Conservation (phyloP, 2,329 filamentous ascomycete species). For the Fonsecaea monophora region DNA sequence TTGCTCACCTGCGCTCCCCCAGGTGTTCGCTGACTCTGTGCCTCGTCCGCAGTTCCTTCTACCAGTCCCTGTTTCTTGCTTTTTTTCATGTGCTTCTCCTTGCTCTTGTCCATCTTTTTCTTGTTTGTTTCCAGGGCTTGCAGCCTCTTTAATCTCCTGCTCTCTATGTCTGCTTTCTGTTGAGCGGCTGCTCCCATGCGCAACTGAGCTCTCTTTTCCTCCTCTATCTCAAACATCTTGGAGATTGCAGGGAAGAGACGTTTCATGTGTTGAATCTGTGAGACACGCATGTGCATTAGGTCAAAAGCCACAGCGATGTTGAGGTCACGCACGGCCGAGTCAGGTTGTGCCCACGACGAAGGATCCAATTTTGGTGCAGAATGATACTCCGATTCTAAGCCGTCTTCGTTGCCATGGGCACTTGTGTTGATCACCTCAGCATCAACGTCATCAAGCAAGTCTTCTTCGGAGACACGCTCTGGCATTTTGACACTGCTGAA, state of each 20-base stretch:
- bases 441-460: constrained; percentile 42
- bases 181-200: constrained; percentile 23
- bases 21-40: background rate
- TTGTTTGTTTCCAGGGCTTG: constrained; percentile 22
- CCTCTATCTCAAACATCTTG: constrained; percentile 55
- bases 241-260: constrained; percentile 64
- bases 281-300: constrained; percentile 67
- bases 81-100: constrained; percentile 36
- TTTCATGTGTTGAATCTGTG: constrained; percentile 64
- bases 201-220: constrained; percentile 39
- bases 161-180: constrained; percentile 17
- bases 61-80: constrained; percentile 12
- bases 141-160: constrained; percentile 11
- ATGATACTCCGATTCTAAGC: constrained; percentile 5
- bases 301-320: constrained; percentile 68
- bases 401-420: constrained; percentile 18
- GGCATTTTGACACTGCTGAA: constrained; percentile 45
- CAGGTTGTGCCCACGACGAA: constrained; percentile 22
- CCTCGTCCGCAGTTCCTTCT: background rate
- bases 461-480: constrained; percentile 31
- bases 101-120: constrained; percentile 27
- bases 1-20: background rate
- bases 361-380: constrained; percentile 6
- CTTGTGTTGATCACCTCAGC: constrained; percentile 20
- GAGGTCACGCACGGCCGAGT: constrained; percentile 47